These are phyloP conservation scores for Talaromyces sp. DNA, from an alignment of 2,329 filamentous ascomycete genomes.

Conservation along the genomic window DNA sequence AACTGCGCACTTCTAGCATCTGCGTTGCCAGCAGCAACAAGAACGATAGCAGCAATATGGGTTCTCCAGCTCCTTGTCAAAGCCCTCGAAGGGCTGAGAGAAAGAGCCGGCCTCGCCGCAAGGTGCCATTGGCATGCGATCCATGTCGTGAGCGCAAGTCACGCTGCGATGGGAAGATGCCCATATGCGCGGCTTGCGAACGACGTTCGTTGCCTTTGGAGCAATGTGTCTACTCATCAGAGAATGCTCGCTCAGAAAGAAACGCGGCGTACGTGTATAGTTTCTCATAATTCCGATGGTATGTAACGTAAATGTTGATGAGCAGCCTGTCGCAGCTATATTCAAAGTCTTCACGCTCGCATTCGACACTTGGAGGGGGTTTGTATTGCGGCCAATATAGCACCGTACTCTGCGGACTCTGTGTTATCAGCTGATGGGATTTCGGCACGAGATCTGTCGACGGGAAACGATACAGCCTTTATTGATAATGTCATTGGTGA, in stretches of 20 bases:
- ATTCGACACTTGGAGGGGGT: slow-evolving; percentile 29
- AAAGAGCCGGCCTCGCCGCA: slow-evolving; percentile 9
- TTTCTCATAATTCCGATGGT: too few species aligned
- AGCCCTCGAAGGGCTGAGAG: not conserved
- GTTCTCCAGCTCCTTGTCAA: too few species aligned
- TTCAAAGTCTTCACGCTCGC: slow-evolving; percentile 25
- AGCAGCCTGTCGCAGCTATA: slow-evolving; percentile 16
- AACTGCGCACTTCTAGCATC: too few species aligned
- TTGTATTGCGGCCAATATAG: slow-evolving; percentile 24
- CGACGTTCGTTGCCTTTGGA: slow-evolving; percentile 32
- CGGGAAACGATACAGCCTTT: too few species aligned
- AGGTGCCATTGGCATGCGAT: slow-evolving; percentile 43
- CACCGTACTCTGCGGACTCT: not conserved
- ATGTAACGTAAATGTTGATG: too few species aligned
- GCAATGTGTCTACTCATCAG: slow-evolving; percentile 39
- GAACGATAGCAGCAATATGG: too few species aligned
- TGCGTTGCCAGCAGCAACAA: too few species aligned
- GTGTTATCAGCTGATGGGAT: too few species aligned
- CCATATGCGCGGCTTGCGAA: slow-evolving; percentile 44
- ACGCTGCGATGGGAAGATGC: slow-evolving; percentile 44
- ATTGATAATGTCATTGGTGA: too few species aligned
- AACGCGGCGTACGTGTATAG: slow-evolving; percentile 29
- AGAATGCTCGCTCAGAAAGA: slow-evolving; percentile 37
- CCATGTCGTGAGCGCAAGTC: slow-evolving; percentile 43
- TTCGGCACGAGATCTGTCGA: too few species aligned